Conservation (phyloP, 495 filamentous ascomycete genomes). For the Diplogelasinospora grovesii region DNA sequence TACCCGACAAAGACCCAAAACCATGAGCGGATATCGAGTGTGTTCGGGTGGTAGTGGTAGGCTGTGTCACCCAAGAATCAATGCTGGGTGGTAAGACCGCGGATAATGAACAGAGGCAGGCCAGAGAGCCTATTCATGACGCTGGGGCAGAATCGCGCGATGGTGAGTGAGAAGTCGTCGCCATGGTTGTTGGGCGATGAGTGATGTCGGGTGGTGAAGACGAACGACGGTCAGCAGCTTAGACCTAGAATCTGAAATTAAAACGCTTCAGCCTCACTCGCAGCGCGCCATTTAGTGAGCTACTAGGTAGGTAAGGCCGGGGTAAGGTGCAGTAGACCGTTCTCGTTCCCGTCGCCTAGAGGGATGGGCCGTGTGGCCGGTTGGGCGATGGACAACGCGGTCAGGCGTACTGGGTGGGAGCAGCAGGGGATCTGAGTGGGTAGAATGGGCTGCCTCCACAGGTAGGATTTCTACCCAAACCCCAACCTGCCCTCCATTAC, state of each 20-base stretch:
- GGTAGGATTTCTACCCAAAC: no score
- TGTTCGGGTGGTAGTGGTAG: not conserved
- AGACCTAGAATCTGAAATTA: constrained; percentile 6
- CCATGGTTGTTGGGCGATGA: no score
- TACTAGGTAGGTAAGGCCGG: not conserved
- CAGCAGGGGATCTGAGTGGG: not conserved
- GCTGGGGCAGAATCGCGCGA: not conserved
- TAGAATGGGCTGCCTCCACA: no score
- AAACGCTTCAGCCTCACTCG: constrained; percentile 13
- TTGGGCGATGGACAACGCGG: not conserved
- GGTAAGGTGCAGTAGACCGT: not conserved
- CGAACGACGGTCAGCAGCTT: not conserved
- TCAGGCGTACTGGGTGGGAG: not conserved
- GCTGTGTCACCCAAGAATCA: not conserved
- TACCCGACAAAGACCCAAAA: constrained; percentile 11
- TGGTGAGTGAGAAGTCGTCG: not conserved
- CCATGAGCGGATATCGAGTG: constrained; percentile 3
- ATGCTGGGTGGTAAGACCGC: not conserved
- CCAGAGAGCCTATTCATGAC: not conserved
- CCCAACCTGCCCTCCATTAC: no score
- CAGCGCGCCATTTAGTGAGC: not conserved
- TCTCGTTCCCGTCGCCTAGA: no score
- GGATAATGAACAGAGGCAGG: not conserved
- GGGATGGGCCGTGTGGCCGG: no score
- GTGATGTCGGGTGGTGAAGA: constrained; percentile 3